Percentiles rank a stretch among this genome's conserved stretches.
Evolutionary conservation across 306 rosid genomes (phyloP).

Genomic region (Cucurbita argyrosperma): DNA sequence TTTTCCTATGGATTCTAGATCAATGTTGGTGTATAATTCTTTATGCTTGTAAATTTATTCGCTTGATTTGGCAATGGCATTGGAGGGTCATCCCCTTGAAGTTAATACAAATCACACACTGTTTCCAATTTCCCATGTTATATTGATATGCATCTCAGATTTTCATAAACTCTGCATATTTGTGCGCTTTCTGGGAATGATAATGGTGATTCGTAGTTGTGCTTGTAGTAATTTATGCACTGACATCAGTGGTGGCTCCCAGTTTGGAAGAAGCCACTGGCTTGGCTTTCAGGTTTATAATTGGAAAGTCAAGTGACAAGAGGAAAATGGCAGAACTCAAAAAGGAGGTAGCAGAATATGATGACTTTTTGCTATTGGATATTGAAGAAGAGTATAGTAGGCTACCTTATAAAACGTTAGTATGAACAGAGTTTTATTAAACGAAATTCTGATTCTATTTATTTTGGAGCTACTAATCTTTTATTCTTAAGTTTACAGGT

Average conservation of each 20-base stretch:
- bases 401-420: slow-evolving; percentile 99
- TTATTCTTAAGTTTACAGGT: slow-evolving; percentile 30
- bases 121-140: not conserved
- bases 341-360: slow-evolving; percentile 55
- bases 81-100: not conserved
- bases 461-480: not conserved
- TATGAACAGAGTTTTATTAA: slow-evolving; percentile 11
- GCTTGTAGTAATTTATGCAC: not conserved
- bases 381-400: slow-evolving; percentile 96
- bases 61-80: not conserved
- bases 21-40: not conserved
- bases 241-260: slow-evolving; percentile 26
- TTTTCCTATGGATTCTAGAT: not conserved
- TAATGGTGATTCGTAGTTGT: not conserved
- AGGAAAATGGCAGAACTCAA: slow-evolving; percentile 56
- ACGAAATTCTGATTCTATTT: slow-evolving; percentile 9
- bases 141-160: not conserved
- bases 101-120: not conserved
- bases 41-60: not conserved
- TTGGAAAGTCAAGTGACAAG: slow-evolving; percentile 60
- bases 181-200: not conserved
- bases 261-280: slow-evolving; percentile 98
- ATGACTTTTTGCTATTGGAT: slow-evolving; percentile 81
- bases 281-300: slow-evolving; percentile 76
- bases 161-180: not conserved